Percentiles rank a stretch among this genome's conserved stretches.
phyloP scores from a whole-genome alignment of 139 green algal genomes.

The Astrephomene gubernaculifera region DNA sequence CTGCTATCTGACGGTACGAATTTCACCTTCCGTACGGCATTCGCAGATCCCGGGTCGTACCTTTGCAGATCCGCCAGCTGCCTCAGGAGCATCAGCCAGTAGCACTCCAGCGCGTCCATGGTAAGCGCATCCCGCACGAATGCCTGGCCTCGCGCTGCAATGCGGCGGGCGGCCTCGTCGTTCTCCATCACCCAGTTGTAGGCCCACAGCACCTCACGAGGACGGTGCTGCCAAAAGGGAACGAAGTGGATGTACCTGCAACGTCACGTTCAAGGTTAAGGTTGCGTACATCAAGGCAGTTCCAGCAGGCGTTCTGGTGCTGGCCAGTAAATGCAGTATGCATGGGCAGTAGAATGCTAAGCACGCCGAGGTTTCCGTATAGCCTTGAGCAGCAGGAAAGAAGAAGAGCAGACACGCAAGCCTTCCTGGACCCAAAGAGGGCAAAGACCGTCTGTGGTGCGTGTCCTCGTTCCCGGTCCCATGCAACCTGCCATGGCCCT shows the following conservation, averaged over 20 bases:
- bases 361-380: too few relatives aligned
- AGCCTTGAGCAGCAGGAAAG: too few relatives aligned
- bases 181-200: constrained; percentile 38
- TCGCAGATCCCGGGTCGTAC: background rate
- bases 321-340: background rate
- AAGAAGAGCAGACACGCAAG: too few relatives aligned
- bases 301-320: too few relatives aligned
- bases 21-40: background rate
- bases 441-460: too few relatives aligned
- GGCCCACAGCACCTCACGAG: constrained; percentile 35
- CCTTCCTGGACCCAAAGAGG: too few relatives aligned
- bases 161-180: constrained; percentile 5
- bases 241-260: constrained; percentile 35
- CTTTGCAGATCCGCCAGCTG: background rate
- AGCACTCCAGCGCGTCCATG: constrained; percentile 3
- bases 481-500: background rate
- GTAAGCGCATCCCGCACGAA: background rate
- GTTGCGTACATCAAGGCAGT: background rate
- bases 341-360: background rate
- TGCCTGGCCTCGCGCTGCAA: background rate
- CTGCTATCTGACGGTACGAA: background rate
- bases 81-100: background rate
- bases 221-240: constrained; percentile 38
- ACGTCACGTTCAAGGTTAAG: background rate
- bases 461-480: background rate